Base-by-base conservation (phyloP, 148 eudicot species). In the Nepenthes gracilis region DNA sequence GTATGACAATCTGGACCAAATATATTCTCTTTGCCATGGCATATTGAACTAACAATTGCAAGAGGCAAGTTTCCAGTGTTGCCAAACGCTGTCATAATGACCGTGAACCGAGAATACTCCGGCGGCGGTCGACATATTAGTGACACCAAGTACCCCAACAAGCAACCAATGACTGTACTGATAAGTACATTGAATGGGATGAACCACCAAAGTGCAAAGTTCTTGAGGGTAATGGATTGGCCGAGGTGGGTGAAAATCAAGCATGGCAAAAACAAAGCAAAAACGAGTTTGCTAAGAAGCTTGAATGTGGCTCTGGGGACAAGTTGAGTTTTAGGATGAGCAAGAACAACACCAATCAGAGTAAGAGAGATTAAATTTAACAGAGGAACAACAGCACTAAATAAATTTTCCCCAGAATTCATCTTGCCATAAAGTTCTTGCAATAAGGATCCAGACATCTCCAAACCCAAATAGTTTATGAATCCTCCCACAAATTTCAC, bases 241-340 rank as follows among this genome's bases (percentile, higher is more conserved):
- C 97, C 97, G 5, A 92, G 78, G 64, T 92, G 71, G 32, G 79
- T 78, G 69, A 92, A 85, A 76, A 92, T 92, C 34, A 73, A 49
- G 57, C 96, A 91, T 8, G 96, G 97, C 58, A 91, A 76, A 68
- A 91, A 88, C 9, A 92, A 65, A n/a, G 83, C 88, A 65, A 92
- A 92, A 7, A 92, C 94, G 51, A 88, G 97, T 77, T 80, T 91
- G 77, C 97, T 91, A 5, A 91, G 82, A 50, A 91, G 84, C 83
- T 83, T 85, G 64, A 91, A 87, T 33, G 96, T 91, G 4, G 80
- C 74, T 74, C 69, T 87, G 43, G 95, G 97, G 62, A 91, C 73
- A 43, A 91, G 80, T 47, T 87, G 78, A 50, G 80, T 75, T 62
- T 75, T 82, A 9, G 84, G 92, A 60, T 82, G 73, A 36, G 89